Base-by-base conservation (phyloP, 768 basidiomycete species). In the Lyophyllum shimeji region DNA sequence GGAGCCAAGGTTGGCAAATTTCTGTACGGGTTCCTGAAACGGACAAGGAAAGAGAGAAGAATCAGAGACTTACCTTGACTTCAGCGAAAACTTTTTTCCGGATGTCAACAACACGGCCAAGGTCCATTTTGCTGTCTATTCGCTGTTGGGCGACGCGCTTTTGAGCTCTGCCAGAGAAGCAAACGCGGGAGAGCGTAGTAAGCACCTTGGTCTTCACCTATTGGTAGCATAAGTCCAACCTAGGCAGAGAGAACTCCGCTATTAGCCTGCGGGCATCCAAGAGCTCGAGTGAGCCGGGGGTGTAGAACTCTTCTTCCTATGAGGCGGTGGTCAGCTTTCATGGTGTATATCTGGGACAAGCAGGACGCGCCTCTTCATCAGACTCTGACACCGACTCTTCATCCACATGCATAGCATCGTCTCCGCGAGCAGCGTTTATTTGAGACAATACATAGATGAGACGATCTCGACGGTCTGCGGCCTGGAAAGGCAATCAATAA, bases 231-330 rank as follows among this genome's bases (percentile, higher is more conserved):
- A 83, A 84, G 83, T 82, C 76, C 77, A 82, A 97, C 95, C 94
- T 92, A 75, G 91, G 90, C 62, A 98, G 80, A 68, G 97, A 98
- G 75, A 86, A 98, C 71, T 93, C 90, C 55, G 95, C 95, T 66
- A 98, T 83, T 63, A 79, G 83, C 69, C 90, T 80, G 60, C 97
- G 83, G 34, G 94, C 87, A 66, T 90, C 86, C 48, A 97, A 78
- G 56, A 99, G 81, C 62, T 92, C 93, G 20, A 93, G 77, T 3
- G 93, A 86, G 6, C 97, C 96, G 23, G 89, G 89, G 6, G 95
- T 89, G 70, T 95, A 98, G 76, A 98, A 99, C 68, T 99, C 97
- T 69, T 93, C 93, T 65, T 92, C 88, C 86, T 94, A 65, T 33
- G 47, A n/a, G n/a, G 18, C 43, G 5, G 48, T 43, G 24, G 18